Base-by-base conservation (phyloP, 1,139 yeast genomes). In the Spathaspora sp. region DNA sequence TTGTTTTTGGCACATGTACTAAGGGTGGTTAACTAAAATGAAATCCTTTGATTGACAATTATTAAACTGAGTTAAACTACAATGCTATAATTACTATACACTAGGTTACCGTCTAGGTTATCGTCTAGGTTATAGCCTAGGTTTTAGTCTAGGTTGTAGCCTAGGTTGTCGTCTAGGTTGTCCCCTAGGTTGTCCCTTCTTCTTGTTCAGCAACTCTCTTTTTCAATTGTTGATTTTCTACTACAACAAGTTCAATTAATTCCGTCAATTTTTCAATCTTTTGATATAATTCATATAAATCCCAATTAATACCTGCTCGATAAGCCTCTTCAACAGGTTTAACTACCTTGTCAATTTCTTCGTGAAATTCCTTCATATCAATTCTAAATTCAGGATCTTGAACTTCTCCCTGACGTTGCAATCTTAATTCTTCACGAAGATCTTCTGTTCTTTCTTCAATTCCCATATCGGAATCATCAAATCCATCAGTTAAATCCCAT, bases 401-500 rank as follows among this genome's bases (percentile, higher is more conserved):
- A n/a, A 59, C 59, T 59, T 88, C 95, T 11, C 90, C 91, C 38
- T 73, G 70, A 41, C 74, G 61, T 64, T 86, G 90, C 17, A 68
- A 63, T 47, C 73, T 64, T 31, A 81, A 51, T 7, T 81, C 78
- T 49, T 60, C 62, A 38, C 63, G 47, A 37, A 70, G 57, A 53
- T 74, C 74, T 44, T 54, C 56, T 55, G 64, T 71, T 54, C 71
- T 65, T 58, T 63, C 73, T 50, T 64, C 72, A 48, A 65, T 77
- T 27, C 62, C 74, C 13, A n/a, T 16, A 7, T 13, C 16, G 17
- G 62, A 69, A 29, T 61, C 71, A 43, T 76, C 78, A 57, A 75
- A 89, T 0, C 96, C 96, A 62, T 89, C 96, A 8, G 86, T 78
- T 55, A 89, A 70, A 55, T 86, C 89, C 95, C 96, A 89, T 59